Evolutionary conservation across 805 yeast genomes (phyloP).

Genomic region (Saccharomycopsis sp.): DNA sequence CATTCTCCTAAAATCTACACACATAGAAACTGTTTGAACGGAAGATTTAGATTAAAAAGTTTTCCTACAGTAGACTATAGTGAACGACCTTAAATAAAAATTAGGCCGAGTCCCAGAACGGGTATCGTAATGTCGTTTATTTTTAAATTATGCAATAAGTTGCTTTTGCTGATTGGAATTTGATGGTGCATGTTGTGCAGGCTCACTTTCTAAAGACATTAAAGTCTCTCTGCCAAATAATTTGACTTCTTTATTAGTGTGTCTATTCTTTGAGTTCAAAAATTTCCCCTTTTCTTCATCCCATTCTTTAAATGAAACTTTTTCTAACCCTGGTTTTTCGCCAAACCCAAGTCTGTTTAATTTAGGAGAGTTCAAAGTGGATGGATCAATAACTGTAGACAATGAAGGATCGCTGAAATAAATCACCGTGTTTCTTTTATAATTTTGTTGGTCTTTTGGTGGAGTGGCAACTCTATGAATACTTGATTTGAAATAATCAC

Average conservation of each 20-base stretch:
- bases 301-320: slow-evolving; percentile 37
- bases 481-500: slow-evolving; percentile 41
- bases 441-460: slow-evolving; percentile 34
- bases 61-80: no score
- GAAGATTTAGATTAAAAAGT: no score
- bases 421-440: slow-evolving; percentile 34
- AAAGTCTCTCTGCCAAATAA: slow-evolving; percentile 20
- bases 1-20: no score
- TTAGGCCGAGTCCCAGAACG: no score
- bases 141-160: no score
- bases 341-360: slow-evolving; percentile 30
- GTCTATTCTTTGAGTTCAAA: slow-evolving; percentile 29
- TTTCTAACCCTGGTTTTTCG: slow-evolving; percentile 30
- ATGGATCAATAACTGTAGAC: slow-evolving; percentile 36
- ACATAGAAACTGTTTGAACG: no score
- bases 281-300: slow-evolving; percentile 40
- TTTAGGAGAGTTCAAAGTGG: slow-evolving; percentile 33
- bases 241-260: slow-evolving; percentile 11
- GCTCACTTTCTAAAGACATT: slow-evolving; percentile 6
- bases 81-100: no score
- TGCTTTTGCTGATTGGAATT: no score
- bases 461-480: slow-evolving; percentile 44
- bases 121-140: no score
- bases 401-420: slow-evolving; percentile 37
- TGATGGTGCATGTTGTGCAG: no score